These are phyloP conservation scores for Inga oerstediana DNA, from an alignment of 306 rosid genomes.

Conservation along the genomic window DNA sequence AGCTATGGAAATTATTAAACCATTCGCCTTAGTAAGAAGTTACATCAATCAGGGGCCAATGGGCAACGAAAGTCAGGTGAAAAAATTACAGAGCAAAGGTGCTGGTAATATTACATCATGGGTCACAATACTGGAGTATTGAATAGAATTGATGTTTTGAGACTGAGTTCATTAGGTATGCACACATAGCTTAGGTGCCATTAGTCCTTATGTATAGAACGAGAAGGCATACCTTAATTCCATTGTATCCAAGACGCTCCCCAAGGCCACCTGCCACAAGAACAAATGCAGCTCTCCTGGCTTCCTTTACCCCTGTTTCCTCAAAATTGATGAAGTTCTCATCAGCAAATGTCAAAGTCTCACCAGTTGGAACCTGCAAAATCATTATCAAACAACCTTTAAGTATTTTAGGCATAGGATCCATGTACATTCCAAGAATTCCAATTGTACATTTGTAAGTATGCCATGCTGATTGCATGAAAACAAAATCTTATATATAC, in stretches of 20 bases:
- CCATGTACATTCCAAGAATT: background rate
- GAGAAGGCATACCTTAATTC: conserved; percentile 69
- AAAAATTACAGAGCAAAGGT: background rate
- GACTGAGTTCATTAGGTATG: conserved; percentile 19
- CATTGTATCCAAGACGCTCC: conserved; percentile 94
- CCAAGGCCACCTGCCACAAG: conserved; percentile 99
- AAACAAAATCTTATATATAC: background rate
- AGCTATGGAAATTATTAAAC: conserved; percentile 16
- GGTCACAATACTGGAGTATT: conserved; percentile 6
- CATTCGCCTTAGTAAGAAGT: conserved; percentile 6
- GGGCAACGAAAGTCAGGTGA: background rate
- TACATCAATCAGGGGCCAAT: background rate
- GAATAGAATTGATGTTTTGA: background rate
- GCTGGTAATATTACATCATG: conserved; percentile 16
- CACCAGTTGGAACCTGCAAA: conserved; percentile 91
- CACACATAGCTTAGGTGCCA: background rate
- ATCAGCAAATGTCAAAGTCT: conserved; percentile 70
- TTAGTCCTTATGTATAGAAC: background rate
- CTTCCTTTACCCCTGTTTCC: conserved; percentile 80
- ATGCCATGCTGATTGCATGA: background rate
- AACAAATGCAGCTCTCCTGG: conserved; percentile 81
- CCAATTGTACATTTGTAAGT: background rate
- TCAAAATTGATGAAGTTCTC: conserved; percentile 71
- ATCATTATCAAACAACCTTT: conserved; percentile 19
- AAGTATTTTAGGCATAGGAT: background rate